A percentile compares a stretch with the other conserved stretches of the same genome.
These are phyloP conservation scores for Malbranchea cinnamomea DNA, from an alignment of 2,329 filamentous ascomycete species.

Conservation along the genomic window DNA sequence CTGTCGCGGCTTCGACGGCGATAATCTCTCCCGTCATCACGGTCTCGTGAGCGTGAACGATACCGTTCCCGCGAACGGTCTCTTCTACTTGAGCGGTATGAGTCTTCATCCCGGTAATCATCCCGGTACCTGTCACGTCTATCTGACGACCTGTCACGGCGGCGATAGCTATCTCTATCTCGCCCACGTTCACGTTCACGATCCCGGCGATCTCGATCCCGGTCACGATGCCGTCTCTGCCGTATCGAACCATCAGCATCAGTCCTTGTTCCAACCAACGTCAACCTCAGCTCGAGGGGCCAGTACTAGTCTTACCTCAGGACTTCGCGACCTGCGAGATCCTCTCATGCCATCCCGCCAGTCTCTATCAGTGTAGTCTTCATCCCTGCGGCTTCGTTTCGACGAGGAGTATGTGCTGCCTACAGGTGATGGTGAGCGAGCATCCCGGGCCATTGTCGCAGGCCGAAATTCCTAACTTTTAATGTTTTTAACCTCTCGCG, in stretches of 20 bases:
- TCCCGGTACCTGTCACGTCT: conserved; percentile 26
- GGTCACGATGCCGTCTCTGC: conserved; percentile 37
- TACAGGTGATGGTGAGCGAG: conserved; percentile 86
- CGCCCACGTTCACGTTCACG: conserved; percentile 38
- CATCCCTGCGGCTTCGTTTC: conserved; percentile 44
- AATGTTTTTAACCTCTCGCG: neutral
- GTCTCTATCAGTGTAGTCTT: conserved; percentile 37
- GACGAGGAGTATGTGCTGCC: conserved; percentile 64
- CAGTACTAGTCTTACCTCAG: conserved; percentile 26
- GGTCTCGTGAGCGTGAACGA: conserved; percentile 42
- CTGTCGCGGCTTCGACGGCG: conserved; percentile 52
- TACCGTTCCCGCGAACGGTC: conserved; percentile 52
- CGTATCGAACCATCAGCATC: conserved; percentile 26
- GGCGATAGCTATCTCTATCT: conserved; percentile 44
- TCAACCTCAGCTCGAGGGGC: neutral
- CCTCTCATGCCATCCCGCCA: conserved; percentile 36
- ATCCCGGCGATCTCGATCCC: conserved; percentile 23
- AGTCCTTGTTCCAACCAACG: neutral
- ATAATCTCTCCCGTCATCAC: conserved; percentile 42
- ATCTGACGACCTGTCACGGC: conserved; percentile 53
- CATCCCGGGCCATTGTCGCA: conserved; percentile 45
- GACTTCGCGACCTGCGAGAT: conserved; percentile 33
- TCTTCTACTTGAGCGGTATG: conserved; percentile 45
- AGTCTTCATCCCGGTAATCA: conserved; percentile 50
- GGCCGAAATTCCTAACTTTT: conserved; percentile 28